Conservation (phyloP, 805 yeast genomes). For the Candida ulmi region DNA sequence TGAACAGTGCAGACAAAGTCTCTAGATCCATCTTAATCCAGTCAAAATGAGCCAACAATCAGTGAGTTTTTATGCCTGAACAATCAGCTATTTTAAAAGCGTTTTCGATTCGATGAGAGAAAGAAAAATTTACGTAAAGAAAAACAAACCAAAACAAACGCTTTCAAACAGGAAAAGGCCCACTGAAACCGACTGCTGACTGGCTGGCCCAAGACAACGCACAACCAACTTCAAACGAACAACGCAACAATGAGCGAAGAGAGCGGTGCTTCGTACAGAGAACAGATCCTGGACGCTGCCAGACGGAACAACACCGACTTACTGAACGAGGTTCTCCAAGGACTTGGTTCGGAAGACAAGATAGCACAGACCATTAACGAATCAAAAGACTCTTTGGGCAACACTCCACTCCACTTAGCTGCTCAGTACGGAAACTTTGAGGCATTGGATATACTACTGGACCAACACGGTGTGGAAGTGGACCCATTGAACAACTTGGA, state of each 20-base stretch:
- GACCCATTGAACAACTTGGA: constrained; percentile 70
- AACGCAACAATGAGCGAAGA: constrained; percentile 11
- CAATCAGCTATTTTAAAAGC: too few species aligned
- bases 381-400: constrained; percentile 71
- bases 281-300: constrained; percentile 81
- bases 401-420: constrained; percentile 77
- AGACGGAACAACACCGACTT: constrained; percentile 85
- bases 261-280: constrained; percentile 71
- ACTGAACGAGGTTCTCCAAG: constrained; percentile 47
- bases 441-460: constrained; percentile 73
- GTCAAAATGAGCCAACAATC: too few species aligned
- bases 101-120: too few species aligned
- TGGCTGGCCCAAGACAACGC: too few species aligned
- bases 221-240: too few species aligned
- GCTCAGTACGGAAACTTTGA: constrained; percentile 82
- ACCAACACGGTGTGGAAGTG: constrained; percentile 85
- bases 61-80: too few species aligned
- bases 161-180: too few species aligned
- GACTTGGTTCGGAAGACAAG: constrained; percentile 22
- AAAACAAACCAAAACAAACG: too few species aligned
- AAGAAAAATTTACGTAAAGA: too few species aligned
- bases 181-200: too few species aligned
- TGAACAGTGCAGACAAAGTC: background rate
- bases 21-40: background rate
- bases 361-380: constrained; percentile 55